phyloP scores from a whole-genome alignment of 2,329 filamentous ascomycete genomes.

The Fusarium sp. region DNA sequence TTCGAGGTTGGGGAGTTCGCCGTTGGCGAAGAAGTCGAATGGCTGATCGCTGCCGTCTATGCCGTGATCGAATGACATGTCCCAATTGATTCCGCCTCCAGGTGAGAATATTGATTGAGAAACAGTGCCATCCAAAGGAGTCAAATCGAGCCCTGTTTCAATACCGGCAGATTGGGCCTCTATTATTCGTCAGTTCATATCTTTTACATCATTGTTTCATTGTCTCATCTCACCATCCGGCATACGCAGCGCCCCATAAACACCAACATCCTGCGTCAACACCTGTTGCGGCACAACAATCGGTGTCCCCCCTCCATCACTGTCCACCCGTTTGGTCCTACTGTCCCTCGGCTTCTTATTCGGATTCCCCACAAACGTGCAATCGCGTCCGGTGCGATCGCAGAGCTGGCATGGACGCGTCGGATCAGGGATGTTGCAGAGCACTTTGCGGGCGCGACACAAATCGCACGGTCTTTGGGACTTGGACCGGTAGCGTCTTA shows the following conservation, averaged over 20 bases:
- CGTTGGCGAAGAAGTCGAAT: conserved; percentile 4
- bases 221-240: neutral
- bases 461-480: neutral
- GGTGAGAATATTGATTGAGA: neutral
- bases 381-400: conserved; percentile 31
- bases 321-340: accelerated
- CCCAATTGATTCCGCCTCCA: neutral
- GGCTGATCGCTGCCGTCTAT: neutral
- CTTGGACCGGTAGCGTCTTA: neutral
- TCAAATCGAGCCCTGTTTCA: accelerated
- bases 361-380: conserved; percentile 37
- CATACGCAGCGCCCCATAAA: neutral
- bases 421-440: conserved; percentile 41
- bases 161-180: neutral
- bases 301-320: neutral
- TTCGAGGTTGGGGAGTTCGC: neutral
- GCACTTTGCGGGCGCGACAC: conserved; percentile 29
- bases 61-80: neutral
- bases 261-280: neutral
- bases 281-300: neutral
- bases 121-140: neutral
- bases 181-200: neutral
- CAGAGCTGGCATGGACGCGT: conserved; percentile 38
- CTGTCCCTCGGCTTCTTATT: conserved; percentile 5
- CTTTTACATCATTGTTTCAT: no score